Base-by-base conservation (phyloP, 2,329 filamentous ascomycete genomes). In the Arthroderma sp. region DNA sequence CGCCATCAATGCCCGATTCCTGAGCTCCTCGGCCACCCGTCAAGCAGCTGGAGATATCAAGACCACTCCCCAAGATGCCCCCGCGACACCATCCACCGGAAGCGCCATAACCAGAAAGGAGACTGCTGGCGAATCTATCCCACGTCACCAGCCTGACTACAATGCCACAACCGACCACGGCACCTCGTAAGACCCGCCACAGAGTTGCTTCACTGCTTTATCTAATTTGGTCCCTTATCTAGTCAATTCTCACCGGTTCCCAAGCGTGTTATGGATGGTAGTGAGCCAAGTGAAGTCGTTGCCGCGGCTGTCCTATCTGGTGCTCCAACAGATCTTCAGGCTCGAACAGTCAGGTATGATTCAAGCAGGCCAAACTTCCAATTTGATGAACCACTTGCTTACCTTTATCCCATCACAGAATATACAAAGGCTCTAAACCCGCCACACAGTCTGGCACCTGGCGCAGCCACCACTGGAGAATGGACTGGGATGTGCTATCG, bases 401-500 rank as follows among this genome's bases (percentile, higher is more conserved):
- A 59, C 64, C 57, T 15, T 17, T 58, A 25, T n/a, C 25, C 41
- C 21, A 47, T 25, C 53, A 59, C 68, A 97, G 91, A 68, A 98
- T 98, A 74, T 97, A 87, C 79, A 84, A 86, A 67, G 89, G 90
- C 54, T 70, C 88, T 58, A 98, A 98, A 76, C 84, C 93, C n/a
- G 91, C 93, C 37, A 96, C 91, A 44, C 93, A 98, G 75, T 97
- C 91, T 35, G 91, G 93, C 62, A 81, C 83, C 66, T 95, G 88
- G 87, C 84, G 88, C 69, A 77, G 81, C 57, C 83, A 87, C 70
- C 82, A 86, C 68, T 98, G 93, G 93, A 86, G 91, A 54, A 94
- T 98, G 90, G 93, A 98, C 73, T 98, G 93, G 93, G 93, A 98
- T 71, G 83, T 95, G 53, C 79, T 97, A 33, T 75, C 80, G 66